Base-by-base conservation (phyloP, 1,284 basidiomycete species). In the Trametes sp. region DNA sequence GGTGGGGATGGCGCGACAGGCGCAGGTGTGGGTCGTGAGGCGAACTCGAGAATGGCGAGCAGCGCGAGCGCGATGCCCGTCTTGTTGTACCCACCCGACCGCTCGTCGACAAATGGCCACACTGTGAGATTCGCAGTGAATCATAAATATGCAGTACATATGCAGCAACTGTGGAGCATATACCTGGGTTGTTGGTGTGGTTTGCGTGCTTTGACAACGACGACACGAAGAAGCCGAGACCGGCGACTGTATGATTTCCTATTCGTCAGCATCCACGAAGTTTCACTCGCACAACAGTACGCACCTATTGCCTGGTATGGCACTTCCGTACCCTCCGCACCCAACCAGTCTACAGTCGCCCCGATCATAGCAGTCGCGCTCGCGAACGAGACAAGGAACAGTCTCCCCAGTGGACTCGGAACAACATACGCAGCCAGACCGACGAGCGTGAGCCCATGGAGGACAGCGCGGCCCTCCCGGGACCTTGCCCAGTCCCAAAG, bases 171-270 rank as follows among this genome's bases (percentile, higher is more conserved):
- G 31, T 46, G 53, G 31, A 36, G 29, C 3, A 71, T 79, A 41
- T 72, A 90, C 90, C 78, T 68, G 94, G 94, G 71, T 95, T 95
- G 68, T 92, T 93, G 0, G 88, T 86, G 71, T 93, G 84, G 70
- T 94, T 94, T 13, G 85, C 81, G 69, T 92, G 90, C 73, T 95
- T 96, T 33, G 87, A 81, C n/a, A 94, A 68, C 1, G 90, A 86
- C 6, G 89, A 85, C 9, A 90, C 56, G 23, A 92, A 70, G n/a
- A 95, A 78, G 1, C 94, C 93, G 13, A 89, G 72, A 2, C 84
- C 84, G 42, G 86, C 78, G 3, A 89, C 93, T 94, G 36, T 19
- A 33, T 13, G 7, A 7, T 41, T 52, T 13, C 48, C n/a, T n/a
- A n/a, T n/a, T n/a, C 41, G 36, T 48, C 61, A 48, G 48, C 49